Conservation (phyloP, 2,329 filamentous ascomycete species). For the Fusarium hostae region DNA sequence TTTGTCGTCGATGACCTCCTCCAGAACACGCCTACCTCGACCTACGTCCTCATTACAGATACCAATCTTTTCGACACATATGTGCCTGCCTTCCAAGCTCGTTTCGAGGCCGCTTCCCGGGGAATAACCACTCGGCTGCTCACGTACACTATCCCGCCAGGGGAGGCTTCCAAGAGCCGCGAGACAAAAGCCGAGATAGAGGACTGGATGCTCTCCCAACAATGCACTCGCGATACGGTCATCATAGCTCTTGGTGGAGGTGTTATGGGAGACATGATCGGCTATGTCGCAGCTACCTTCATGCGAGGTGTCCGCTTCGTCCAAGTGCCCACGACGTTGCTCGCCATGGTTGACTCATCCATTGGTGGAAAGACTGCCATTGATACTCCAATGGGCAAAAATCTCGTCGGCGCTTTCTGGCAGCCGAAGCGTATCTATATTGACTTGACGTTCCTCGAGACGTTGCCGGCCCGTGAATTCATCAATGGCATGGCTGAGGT, state of each 20-base stretch:
- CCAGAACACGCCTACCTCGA: constrained; percentile 80
- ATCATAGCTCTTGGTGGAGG: constrained; percentile 95
- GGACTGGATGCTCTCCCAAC: constrained; percentile 93
- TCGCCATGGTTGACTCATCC: constrained; percentile 98
- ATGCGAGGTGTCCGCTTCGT: constrained; percentile 98
- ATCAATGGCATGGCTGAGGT: constrained; percentile 99
- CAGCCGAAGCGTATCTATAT: constrained; percentile 95
- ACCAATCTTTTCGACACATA: constrained; percentile 88
- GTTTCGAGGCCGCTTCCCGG: constrained; percentile 47
- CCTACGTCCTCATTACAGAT: constrained; percentile 96
- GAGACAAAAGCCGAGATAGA: constrained; percentile 96
- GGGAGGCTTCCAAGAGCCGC: constrained; percentile 92
- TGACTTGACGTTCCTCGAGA: constrained; percentile 90
- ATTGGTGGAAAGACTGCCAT: constrained; percentile 99
- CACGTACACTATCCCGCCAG: constrained; percentile 86
- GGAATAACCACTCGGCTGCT: constrained; percentile 72
- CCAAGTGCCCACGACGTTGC: constrained; percentile 92
- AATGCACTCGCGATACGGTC: constrained; percentile 94
- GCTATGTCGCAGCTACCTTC: constrained; percentile 96
- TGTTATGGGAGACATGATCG: constrained; percentile 97
- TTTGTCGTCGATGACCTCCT: constrained; percentile 87
- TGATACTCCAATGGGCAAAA: constrained; percentile 95
- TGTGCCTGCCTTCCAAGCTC: constrained; percentile 75
- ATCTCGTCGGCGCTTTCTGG: constrained; percentile 95
- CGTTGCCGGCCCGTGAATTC: constrained; percentile 89